Base-by-base conservation (phyloP, 805 yeast genomes). In the Candida sithepensis region DNA sequence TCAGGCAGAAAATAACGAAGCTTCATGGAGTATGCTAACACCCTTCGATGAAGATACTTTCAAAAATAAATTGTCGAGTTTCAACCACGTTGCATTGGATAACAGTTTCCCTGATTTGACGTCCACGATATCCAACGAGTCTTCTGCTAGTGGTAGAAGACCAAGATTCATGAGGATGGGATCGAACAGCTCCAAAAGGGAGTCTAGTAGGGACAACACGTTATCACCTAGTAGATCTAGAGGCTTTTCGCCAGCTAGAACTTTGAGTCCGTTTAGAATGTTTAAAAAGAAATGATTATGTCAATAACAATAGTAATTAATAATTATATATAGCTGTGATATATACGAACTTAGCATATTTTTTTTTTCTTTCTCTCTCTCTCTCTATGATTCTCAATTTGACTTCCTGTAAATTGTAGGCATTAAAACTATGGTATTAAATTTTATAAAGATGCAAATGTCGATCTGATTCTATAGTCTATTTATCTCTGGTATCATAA, bases 401-500 rank as follows among this genome's bases (percentile, higher is more conserved):
- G n/a, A 20, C 14, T 16, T 4, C 32, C 20, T 19, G 24, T 12
- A 16, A n/a, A 24, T 19, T 22, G 14, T n/a, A 24, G 5, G 28
- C 28, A 24, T 24, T 24, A 24, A 24, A 10, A n/a, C n/a, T n/a
- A n/a, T n/a, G n/a, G n/a, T n/a, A n/a, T n/a, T n/a, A n/a, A n/a
- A n/a, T n/a, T n/a, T n/a, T n/a, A n/a, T n/a, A n/a, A n/a, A n/a
- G n/a, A n/a, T n/a, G n/a, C n/a, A n/a, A n/a, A n/a, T n/a, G n/a
- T n/a, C 26, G 7, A 37, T 37, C 19, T 8, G 19, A 28, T 10
- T 2, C 16, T 3, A 21, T 34, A 8, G 16, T 18, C 46, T 53
- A 59, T 51, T 51, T 58, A 21, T 78, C 79, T 43, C 67, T 75
- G 1, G 92, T 85, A 61, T 91, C 97, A 70, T 85, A 77, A 19